Base-by-base conservation (phyloP, 192 early-diverging fungal genomes). In the Linnemannia elongata region DNA sequence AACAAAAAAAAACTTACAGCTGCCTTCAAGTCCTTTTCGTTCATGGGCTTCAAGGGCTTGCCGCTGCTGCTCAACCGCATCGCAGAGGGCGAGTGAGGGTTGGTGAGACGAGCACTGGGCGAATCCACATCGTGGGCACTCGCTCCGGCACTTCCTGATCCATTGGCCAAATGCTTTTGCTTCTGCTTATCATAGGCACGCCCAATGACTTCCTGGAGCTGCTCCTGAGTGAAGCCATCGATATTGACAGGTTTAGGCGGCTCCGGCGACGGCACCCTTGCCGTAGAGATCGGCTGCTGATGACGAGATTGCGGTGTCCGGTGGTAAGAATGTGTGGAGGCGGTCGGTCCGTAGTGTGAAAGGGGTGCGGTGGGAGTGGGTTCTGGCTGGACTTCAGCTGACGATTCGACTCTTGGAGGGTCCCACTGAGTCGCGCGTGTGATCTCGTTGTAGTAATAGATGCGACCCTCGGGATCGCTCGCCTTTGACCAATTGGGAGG, bases 371-470 rank as follows among this genome's bases (percentile, higher is more conserved):
- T 66, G 27, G 76, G 72, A 17, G 52, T 72, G 15, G 80, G 1
- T n/a, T 71, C 69, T 18, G 49, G 54, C 22, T 17, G 79, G 5
- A 41, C 66, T 22, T 41, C 72, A 12, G 60, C 55, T 33, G 82
- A 42, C 30, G 78, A 44, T 44, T 89, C 84, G 30, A 81, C 68
- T 66, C 85, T 89, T 35, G 92, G 91, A 36, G 88, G 82, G 39
- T 75, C 87, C 93, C 93, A 93, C 52, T 91, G 92, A n/a, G 90
- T 89, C 52, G 90, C 83, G 12, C 88, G 81, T 3, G 92, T 93
- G 17, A 92, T 76, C 45, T 81, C 77, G 75, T 93, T 90, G 72
- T 90, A 93, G 74, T 93, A 93, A 49, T 93, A 93, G 6, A 90
- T 75, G 15, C 80, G 81, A 13, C 90, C 90, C 35, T 92, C 89